Evolutionary conservation across 1,284 basidiomycete species (phyloP).

Genomic region (Cryptococcus wingfieldii): DNA sequence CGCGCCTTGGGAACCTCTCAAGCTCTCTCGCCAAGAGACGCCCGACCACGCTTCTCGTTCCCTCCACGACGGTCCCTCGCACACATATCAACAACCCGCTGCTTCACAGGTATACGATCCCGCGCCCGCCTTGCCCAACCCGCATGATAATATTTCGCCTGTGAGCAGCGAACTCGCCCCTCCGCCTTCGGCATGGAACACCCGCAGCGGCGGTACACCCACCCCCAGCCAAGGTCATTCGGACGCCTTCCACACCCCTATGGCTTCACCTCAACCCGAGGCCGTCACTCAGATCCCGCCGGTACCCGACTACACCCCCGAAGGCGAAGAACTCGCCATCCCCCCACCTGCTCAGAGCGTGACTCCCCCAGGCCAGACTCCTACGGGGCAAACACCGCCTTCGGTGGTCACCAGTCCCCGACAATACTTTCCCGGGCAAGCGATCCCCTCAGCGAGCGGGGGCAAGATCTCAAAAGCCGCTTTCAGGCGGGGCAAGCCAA

Average conservation of each 20-base stretch:
- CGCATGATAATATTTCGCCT: neutral
- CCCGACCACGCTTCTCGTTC: neutral
- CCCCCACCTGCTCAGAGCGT: neutral
- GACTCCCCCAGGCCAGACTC: neutral
- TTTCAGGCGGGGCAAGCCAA: conserved; percentile 23
- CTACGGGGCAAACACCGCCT: neutral
- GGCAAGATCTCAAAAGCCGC: conserved; percentile 38
- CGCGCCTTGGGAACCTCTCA: conserved; percentile 33
- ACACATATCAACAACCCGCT: too few species aligned
- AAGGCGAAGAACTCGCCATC: neutral
- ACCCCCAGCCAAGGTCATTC: conserved; percentile 4
- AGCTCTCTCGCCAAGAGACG: conserved; percentile 8
- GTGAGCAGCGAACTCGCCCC: neutral
- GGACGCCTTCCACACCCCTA: conserved; percentile 16
- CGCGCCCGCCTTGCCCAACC: neutral
- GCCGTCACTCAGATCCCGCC: too few species aligned
- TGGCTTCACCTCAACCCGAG: conserved; percentile 5
- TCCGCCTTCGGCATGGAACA: neutral
- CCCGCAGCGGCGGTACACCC: neutral
- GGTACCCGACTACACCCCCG: too few species aligned
- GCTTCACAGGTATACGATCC: neutral
- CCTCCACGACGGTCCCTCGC: conserved; percentile 8
- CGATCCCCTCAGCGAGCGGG: neutral
- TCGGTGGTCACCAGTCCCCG: neutral
- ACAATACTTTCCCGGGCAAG: neutral